These are phyloP conservation scores for Lagenidium sp. DNA, from an alignment of 352 stramenopile genomes.

Conservation along the genomic window DNA sequence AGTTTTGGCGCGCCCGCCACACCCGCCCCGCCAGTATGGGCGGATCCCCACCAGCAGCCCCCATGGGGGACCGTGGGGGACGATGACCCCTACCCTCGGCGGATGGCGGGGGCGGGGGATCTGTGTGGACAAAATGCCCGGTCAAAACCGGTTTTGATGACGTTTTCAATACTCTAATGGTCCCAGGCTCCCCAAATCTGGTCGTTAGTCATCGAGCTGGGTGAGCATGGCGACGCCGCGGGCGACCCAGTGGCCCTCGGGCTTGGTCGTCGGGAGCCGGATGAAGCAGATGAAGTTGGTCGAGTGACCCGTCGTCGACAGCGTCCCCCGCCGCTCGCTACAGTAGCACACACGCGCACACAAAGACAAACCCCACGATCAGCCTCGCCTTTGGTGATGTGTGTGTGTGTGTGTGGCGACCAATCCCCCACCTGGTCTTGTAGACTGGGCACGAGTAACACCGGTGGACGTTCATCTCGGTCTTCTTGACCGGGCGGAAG, in stretches of 20 bases:
- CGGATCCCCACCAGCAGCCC: too few species aligned
- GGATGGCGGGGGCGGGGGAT: too few species aligned
- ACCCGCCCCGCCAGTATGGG: too few species aligned
- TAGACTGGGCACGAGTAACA: constrained; percentile 93
- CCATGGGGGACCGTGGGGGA: too few species aligned
- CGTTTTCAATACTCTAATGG: background rate
- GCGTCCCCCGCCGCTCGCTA: constrained; percentile 81
- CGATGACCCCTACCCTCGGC: too few species aligned
- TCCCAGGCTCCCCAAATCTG: background rate
- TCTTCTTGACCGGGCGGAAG: constrained; percentile 76
- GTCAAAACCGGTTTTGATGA: too few species aligned
- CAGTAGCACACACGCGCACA: too few species aligned
- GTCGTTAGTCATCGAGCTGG: constrained; percentile 74
- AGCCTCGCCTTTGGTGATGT: too few species aligned
- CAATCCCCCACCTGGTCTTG: constrained; percentile 84
- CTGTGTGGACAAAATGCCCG: too few species aligned
- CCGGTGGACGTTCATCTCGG: constrained; percentile 46
- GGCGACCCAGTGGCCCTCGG: constrained; percentile 88
- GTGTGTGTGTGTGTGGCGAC: too few species aligned
- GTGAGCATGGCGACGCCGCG: constrained; percentile 91
- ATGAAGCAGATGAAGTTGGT: constrained; percentile 96
- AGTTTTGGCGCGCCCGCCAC: too few species aligned
- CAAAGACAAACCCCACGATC: too few species aligned
- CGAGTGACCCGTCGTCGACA: constrained; percentile 92
- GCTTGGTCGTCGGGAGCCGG: constrained; percentile 66